Evolutionary conservation across 495 filamentous ascomycete species (phyloP).

Genomic region (Staphylotrichum tortipilum): DNA sequence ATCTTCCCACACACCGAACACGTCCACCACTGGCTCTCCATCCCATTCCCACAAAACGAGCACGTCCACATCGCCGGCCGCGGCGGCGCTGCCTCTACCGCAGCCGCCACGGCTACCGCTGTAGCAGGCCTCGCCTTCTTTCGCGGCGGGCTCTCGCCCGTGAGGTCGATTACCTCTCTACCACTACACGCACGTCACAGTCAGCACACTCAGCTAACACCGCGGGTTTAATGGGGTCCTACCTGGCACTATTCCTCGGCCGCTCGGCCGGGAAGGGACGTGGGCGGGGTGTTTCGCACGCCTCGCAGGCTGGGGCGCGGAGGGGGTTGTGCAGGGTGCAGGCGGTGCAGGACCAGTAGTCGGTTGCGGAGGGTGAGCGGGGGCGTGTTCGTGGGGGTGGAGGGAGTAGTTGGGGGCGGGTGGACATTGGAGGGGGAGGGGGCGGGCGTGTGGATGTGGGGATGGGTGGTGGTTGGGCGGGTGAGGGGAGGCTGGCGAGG

Average conservation of each 20-base stretch:
- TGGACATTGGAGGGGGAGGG: too few relatives aligned
- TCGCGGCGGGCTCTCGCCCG: slow-evolving; percentile 11
- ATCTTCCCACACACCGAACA: slow-evolving; percentile 60
- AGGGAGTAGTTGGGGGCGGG: too few relatives aligned
- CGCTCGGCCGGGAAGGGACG: background rate
- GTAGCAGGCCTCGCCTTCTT: slow-evolving; percentile 5
- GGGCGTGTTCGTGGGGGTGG: too few relatives aligned
- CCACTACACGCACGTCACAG: background rate
- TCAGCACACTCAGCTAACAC: too few relatives aligned
- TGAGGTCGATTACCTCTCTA: slow-evolving; percentile 26
- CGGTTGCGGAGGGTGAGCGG: background rate
- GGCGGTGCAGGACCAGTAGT: slow-evolving; percentile 60
- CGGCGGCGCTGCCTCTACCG: slow-evolving; percentile 35
- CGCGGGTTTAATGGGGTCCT: too few relatives aligned
- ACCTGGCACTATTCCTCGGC: background rate
- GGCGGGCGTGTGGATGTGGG: slow-evolving; percentile 11
- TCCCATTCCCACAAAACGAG: slow-evolving; percentile 51
- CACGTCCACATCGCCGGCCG: slow-evolving; percentile 67
- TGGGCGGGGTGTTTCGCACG: slow-evolving; percentile 60
- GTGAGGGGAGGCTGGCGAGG: too few relatives aligned
- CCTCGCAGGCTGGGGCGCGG: slow-evolving; percentile 65
- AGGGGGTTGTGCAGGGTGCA: slow-evolving; percentile 79
- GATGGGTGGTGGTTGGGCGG: slow-evolving; percentile 18
- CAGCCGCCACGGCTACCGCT: too few relatives aligned
- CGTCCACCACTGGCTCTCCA: slow-evolving; percentile 73